Evolutionary conservation across 345 rosid species (phyloP).

Genomic region (Arabis alpina): DNA sequence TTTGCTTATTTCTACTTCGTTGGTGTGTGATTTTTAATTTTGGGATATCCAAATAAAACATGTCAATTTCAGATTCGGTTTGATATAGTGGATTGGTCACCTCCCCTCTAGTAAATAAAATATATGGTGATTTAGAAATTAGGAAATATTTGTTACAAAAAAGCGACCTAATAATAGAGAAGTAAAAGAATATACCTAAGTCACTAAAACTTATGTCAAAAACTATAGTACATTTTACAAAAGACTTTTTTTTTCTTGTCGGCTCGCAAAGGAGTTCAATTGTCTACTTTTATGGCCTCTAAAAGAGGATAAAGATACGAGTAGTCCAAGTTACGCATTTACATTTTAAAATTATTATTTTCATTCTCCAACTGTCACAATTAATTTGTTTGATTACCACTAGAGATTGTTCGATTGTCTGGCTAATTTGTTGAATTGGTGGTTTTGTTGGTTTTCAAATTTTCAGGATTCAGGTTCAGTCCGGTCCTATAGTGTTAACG

Average conservation of each 20-base stretch:
- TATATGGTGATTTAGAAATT: not conserved
- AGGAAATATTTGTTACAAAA: not conserved
- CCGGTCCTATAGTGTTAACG: not conserved
- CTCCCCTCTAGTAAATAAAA: not conserved
- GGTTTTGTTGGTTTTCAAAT: not conserved
- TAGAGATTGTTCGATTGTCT: not conserved
- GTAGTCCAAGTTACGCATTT: constrained; percentile 41
- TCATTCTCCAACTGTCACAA: not conserved
- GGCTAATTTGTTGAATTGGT: not conserved
- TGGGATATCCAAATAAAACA: no score
- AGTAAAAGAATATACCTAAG: constrained; percentile 33
- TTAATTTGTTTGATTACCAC: constrained; percentile 7
- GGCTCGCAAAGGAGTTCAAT: constrained; percentile 37
- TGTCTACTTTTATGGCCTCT: constrained; percentile 31
- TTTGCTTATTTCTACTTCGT: no score
- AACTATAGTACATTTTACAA: constrained; percentile 26
- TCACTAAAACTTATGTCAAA: constrained; percentile 33
- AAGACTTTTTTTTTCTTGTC: constrained; percentile 32
- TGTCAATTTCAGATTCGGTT: not conserved
- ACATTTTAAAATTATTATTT: not conserved
- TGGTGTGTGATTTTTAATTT: no score
- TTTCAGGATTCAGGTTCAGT: not conserved
- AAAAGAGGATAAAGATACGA: constrained; percentile 39
- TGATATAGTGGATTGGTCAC: not conserved
- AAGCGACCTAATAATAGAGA: constrained; percentile 21